Conservation (phyloP, 805 yeast genomes). For the Cyberlindnera meyerae region DNA sequence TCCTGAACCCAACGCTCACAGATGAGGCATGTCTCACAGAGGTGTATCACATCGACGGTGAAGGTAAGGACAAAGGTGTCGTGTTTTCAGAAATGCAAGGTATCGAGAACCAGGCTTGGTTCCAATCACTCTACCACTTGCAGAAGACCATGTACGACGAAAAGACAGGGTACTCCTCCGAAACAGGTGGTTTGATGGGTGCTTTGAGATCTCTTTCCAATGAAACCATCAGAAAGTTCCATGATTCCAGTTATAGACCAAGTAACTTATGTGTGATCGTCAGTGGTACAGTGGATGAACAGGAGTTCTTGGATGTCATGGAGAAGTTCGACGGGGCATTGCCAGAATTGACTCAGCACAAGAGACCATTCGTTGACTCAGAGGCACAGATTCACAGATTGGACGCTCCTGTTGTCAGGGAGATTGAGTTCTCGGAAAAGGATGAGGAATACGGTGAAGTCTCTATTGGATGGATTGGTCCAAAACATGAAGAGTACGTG, state of each 20-base stretch:
- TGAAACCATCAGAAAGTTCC: constrained; percentile 73
- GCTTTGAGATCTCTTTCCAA: constrained; percentile 71
- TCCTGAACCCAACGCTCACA: constrained; percentile 77
- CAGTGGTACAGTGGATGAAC: constrained; percentile 80
- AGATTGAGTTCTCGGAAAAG: constrained; percentile 78
- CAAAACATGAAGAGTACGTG: constrained; percentile 46
- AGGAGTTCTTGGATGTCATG: constrained; percentile 60
- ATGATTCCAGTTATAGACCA: constrained; percentile 66
- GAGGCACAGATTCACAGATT: constrained; percentile 36
- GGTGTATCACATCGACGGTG: constrained; percentile 90
- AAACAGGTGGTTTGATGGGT: constrained; percentile 86
- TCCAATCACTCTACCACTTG: constrained; percentile 52
- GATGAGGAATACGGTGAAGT: constrained; percentile 84
- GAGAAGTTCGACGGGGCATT: constrained; percentile 55
- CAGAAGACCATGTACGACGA: constrained; percentile 51
- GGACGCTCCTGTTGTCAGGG: constrained; percentile 35
- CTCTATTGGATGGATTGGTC: constrained; percentile 77
- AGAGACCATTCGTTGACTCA: constrained; percentile 79
- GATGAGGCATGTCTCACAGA: constrained; percentile 91
- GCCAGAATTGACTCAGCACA: constrained; percentile 27
- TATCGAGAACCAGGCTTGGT: constrained; percentile 74
- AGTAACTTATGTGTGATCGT: constrained; percentile 79
- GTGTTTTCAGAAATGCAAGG: constrained; percentile 98
- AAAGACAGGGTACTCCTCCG: constrained; percentile 80
- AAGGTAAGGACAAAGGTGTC: constrained; percentile 90